These are phyloP conservation scores for Anastatica hierochuntica DNA, from an alignment of 345 rosid genomes.

Conservation along the genomic window DNA sequence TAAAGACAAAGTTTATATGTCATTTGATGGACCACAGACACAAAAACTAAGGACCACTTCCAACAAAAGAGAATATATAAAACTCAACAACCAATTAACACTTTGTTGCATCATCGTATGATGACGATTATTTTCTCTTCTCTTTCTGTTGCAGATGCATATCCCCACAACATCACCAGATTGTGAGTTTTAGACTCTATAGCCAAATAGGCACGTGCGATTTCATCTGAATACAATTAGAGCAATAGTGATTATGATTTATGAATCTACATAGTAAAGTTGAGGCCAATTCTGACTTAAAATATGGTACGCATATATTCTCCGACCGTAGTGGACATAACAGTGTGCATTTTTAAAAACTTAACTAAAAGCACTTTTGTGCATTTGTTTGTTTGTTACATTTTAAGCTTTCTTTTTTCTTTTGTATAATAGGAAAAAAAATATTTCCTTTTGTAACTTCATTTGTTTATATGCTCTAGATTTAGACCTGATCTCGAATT, in stretches of 20 bases:
- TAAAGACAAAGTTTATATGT: constrained; percentile 21
- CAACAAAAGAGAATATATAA: constrained; percentile 19
- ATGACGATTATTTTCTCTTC: constrained; percentile 21
- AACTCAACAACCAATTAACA: constrained; percentile 21
- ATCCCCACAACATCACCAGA: constrained; percentile 20
- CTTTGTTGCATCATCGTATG: constrained; percentile 23
- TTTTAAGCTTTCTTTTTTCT: background rate
- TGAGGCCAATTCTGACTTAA: constrained; percentile 8
- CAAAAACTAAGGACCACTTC: constrained; percentile 24
- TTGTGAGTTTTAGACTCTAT: too few species aligned
- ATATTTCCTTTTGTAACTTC: too few species aligned
- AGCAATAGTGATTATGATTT: too few species aligned
- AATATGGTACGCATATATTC: constrained; percentile 21
- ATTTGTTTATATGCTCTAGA: too few species aligned
- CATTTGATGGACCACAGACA: constrained; percentile 27
- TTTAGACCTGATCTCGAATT: too few species aligned
- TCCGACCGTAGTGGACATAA: constrained; percentile 27
- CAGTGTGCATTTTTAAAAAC: background rate
- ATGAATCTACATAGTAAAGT: background rate
- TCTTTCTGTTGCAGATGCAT: constrained; percentile 16
- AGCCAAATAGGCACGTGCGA: too few species aligned
- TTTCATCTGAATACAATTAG: too few species aligned
- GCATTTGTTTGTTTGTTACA: background rate
- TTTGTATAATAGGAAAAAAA: background rate
- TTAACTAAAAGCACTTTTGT: background rate